phyloP scores from a whole-genome alignment of 345 rosid species.

The Brassica napus region DNA sequence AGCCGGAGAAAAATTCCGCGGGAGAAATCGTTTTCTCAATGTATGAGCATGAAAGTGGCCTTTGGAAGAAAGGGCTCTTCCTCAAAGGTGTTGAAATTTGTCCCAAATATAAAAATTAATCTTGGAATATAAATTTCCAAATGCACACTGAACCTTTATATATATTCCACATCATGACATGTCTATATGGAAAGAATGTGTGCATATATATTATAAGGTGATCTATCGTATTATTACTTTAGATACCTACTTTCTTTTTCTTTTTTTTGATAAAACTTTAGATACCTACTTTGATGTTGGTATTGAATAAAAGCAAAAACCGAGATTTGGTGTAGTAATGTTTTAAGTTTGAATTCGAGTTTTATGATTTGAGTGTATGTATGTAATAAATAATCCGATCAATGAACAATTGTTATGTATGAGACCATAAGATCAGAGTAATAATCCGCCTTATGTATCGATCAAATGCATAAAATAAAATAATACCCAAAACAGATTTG shows the following conservation, averaged over 20 bases:
- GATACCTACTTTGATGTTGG: not conserved
- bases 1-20: slow-evolving; percentile 1
- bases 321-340: slow-evolving; percentile 12
- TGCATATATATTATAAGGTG: slow-evolving; percentile 2
- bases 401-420: not conserved
- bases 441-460: not conserved
- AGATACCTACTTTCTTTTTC: not conserved
- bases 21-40: slow-evolving; percentile 56
- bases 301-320: slow-evolving; percentile 28
- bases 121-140: not conserved
- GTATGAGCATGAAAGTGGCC: slow-evolving; percentile 49
- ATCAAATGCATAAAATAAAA: not conserved
- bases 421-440: not conserved
- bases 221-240: not conserved
- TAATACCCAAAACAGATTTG: not conserved
- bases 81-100: slow-evolving; percentile 58
- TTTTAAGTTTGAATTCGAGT: slow-evolving; percentile 1
- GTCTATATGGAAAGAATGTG: not conserved
- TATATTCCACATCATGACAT: not conserved
- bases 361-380: slow-evolving; percentile 12
- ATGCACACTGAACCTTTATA: not conserved
- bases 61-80: slow-evolving; percentile 65
- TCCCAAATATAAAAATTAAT: slow-evolving; percentile 39
- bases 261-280: too few species aligned
- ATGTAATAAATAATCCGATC: not conserved